Evolutionary conservation across 2,329 filamentous ascomycete species (phyloP).

Genomic region (Aspergillus sp.): DNA sequence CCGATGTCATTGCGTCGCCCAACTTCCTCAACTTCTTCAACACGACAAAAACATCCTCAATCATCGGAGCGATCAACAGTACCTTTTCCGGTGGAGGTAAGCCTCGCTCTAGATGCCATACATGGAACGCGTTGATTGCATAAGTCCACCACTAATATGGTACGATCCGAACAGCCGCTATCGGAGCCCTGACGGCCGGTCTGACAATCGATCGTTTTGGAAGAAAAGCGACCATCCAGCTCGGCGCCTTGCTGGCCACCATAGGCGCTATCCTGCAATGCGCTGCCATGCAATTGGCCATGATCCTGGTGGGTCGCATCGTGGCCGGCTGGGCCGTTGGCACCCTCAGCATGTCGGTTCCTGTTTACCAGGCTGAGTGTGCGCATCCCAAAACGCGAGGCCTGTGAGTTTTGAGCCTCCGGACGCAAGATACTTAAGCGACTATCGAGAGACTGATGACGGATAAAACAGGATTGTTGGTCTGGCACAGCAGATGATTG

Average conservation of each 20-base stretch:
- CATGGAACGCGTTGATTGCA: background rate
- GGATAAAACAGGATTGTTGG: slow-evolving; percentile 33
- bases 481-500: slow-evolving; percentile 46
- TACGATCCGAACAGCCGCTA: slow-evolving; percentile 34
- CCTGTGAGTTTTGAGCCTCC: slow-evolving; percentile 12
- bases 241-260: slow-evolving; percentile 53
- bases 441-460: background rate
- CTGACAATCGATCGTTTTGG: slow-evolving; percentile 63
- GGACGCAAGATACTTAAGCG: too few species aligned
- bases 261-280: slow-evolving; percentile 61
- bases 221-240: slow-evolving; percentile 58
- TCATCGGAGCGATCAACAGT: slow-evolving; percentile 63
- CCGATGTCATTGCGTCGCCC: slow-evolving; percentile 53
- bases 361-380: slow-evolving; percentile 64
- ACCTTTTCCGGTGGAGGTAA: slow-evolving; percentile 61
- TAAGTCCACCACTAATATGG: slow-evolving; percentile 4
- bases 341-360: slow-evolving; percentile 52
- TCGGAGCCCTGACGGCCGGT: slow-evolving; percentile 55
- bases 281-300: slow-evolving; percentile 54
- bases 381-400: slow-evolving; percentile 60
- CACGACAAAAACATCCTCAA: slow-evolving; percentile 48
- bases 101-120: background rate
- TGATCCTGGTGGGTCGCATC: slow-evolving; percentile 59
- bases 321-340: slow-evolving; percentile 51
- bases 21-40: slow-evolving; percentile 61